Evolutionary conservation across 495 filamentous ascomycete species (phyloP), one percentile per base, ranked within the genome.

Genomic region (Astrocystis sublimbata): DNA sequence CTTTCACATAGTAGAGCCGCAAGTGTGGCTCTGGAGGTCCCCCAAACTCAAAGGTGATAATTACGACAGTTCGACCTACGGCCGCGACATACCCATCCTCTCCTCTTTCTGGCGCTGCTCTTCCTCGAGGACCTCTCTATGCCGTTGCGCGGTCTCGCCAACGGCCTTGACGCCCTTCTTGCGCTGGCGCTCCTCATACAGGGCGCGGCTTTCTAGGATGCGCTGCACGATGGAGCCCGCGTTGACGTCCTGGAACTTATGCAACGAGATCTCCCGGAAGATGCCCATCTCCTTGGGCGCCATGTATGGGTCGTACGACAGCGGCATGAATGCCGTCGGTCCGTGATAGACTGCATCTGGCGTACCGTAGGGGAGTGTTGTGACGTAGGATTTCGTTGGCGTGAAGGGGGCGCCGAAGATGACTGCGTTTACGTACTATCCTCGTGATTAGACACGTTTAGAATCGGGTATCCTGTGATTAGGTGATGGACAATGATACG

Each of bases 271-370:
- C 69, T 92, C 85, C 38, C 79, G 81, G 79, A 90, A 93, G 61
- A 96, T 91, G 2, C 88, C 88, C 83, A 92, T 85, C 66, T 80
- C 78, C 72, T 90, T 92, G 17, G 92, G 86, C 9, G 82, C 90
- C 13, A 77, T 75, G 74, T 97, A 98, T 1, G 93, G 92, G 72
- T 98, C 93, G 67, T 92, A 89, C 26, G 86, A 90, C 21, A 90
- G 80, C 2, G 91, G 89, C 76, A 96, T 96, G 72, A 96, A 96
- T 21, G 89, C 85, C 0, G 96, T 98, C 1, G 92, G 91, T 9
- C 94, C 94, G 76, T 99, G 94, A 74, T 97, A 99, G 54, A 99
- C 92, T 4, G 85, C 88, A 68, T 89, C 79, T 4, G 92, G 91
- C 13, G 81, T 83, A 26, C 91, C 89, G 65, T 85, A 87, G 0